Percentiles rank a stretch among this genome's conserved stretches.
phyloP scores from a whole-genome alignment of 306 rosid genomes.

The Quercus dentata region DNA sequence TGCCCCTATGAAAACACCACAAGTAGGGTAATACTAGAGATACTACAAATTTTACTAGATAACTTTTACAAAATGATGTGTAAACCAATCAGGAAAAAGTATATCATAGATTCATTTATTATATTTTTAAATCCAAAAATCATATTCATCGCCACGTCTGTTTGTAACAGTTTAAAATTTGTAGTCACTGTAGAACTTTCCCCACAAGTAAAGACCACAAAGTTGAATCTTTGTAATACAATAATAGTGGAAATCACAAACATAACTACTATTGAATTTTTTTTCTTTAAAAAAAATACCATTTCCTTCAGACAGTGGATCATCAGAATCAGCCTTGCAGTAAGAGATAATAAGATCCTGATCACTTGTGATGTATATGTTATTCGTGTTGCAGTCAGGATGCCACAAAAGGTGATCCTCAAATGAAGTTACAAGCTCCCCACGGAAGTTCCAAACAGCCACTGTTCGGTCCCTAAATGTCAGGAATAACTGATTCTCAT shows the following conservation, averaged over 20 bases:
- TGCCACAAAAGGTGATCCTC: constrained; percentile 99
- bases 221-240: neutral
- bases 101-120: too few species aligned
- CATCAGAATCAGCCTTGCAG: constrained; percentile 99
- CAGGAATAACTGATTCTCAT: constrained; percentile 90
- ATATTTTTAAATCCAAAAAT: too few species aligned
- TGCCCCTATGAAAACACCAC: neutral
- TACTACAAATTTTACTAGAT: too few species aligned
- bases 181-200: too few species aligned
- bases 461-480: constrained; percentile 94
- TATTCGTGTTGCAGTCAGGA: constrained; percentile 98
- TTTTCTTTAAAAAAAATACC: constrained; percentile 42
- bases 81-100: too few species aligned
- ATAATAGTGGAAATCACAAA: neutral
- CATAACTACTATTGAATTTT: too few species aligned
- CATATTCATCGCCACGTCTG: too few species aligned
- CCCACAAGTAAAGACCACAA: neutral
- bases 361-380: constrained; percentile 94
- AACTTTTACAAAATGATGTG: too few species aligned
- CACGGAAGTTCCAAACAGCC: constrained; percentile 99
- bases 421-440: constrained; percentile 98
- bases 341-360: constrained; percentile 99
- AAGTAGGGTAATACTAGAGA: too few species aligned
- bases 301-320: constrained; percentile 83
- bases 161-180: too few species aligned